Evolutionary conservation across 2,329 filamentous ascomycete genomes (phyloP), one percentile per base, ranked within the genome.

Genomic region (Rhinocladiella mackenziei): DNA sequence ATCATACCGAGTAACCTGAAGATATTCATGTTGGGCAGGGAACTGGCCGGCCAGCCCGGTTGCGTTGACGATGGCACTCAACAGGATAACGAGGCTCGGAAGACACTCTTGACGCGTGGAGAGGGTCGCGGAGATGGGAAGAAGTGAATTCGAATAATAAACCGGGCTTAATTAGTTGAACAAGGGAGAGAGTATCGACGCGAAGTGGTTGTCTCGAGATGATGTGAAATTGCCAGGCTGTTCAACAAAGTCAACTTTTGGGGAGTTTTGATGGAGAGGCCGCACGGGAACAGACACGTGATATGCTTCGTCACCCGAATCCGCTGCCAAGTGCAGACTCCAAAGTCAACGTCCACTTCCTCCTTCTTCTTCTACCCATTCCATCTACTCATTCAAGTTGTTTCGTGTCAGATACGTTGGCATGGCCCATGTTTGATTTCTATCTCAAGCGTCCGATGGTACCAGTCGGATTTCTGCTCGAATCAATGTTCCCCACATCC

Each of bases 1-100:
- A 17, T 30, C 73, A 50, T 70, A 84, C 81, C 81, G 62, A 80
- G 62, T 60, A 85, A 68, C 60, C 81, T 70, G 71, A 86, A 86
- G 63, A 84, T 70, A 69, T 85, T 86, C 81, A 85, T 84, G 56
- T 52, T 75, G 64, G 56, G 40, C 40, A 37, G 19, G 13, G n/a
- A n/a, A 25, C 20, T 17, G 22, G 48, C 48, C n/a, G n/a, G n/a
- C n/a, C n/a, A n/a, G n/a, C n/a, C n/a, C n/a, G n/a, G n/a, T n/a
- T n/a, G n/a, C n/a, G n/a, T n/a, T n/a, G n/a, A n/a, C n/a, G n/a
- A n/a, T n/a, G n/a, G n/a, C n/a, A n/a, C n/a, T n/a, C n/a, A 54
- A 45, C 49, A 25, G 36, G 19, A 22, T 28, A 40, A 51, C 53
- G 17, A 30, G 11, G 20, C 19, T 17, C n/a, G 33, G 20, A 14